A percentile compares a stretch with the other conserved stretches of the same genome.
Conservation (phyloP, 208 protist genomes). For the Plasmodiophora brassicae region DNA sequence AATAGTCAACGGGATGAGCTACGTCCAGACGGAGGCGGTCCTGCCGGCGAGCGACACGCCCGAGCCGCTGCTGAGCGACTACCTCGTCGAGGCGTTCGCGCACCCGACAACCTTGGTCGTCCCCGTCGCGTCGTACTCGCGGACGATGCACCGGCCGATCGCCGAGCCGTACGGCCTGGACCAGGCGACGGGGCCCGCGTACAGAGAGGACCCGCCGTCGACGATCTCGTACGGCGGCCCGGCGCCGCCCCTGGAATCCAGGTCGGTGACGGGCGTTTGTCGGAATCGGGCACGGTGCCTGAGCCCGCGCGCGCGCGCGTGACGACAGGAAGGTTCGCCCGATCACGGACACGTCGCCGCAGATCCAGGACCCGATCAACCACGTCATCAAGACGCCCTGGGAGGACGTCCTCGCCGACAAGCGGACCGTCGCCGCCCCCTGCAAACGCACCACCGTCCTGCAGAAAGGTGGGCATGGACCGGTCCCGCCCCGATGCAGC, state of each 20-base stretch:
- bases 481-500: no score
- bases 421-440: not conserved
- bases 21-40: not conserved
- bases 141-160: not conserved
- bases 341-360: slow-evolving; percentile 26
- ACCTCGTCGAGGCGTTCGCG: not conserved
- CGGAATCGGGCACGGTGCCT: no score
- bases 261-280: not conserved
- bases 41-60: not conserved
- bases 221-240: slow-evolving; percentile 25
- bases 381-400: slow-evolving; percentile 21
- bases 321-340: slow-evolving; percentile 10
- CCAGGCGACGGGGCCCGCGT: not conserved
- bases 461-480: not conserved
- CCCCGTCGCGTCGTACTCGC: not conserved
- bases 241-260: slow-evolving; percentile 8
- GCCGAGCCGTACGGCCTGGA: slow-evolving; percentile 19
- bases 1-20: slow-evolving; percentile 3
- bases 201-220: slow-evolving; percentile 20
- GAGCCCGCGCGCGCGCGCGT: not conserved
- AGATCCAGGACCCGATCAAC: slow-evolving; percentile 33
- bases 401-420: slow-evolving; percentile 19
- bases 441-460: not conserved
- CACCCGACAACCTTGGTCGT: not conserved
- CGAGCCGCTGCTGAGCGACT: not conserved